Percentiles rank a stretch among this genome's conserved stretches.
Conservation (phyloP, 768 basidiomycete genomes). For the Albatrellus ellisii region DNA sequence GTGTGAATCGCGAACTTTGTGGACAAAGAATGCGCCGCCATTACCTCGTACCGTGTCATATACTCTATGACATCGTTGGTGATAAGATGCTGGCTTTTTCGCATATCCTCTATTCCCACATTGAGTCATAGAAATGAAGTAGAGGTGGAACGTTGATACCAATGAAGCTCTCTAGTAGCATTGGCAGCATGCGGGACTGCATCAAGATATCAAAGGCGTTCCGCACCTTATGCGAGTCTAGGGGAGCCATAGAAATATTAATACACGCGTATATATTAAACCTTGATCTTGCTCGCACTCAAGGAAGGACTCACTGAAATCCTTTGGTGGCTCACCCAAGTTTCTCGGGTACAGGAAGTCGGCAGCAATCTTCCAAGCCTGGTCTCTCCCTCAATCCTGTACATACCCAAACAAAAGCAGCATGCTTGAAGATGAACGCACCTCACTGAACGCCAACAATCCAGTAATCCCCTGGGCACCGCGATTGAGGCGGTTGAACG, state of each 20-base stretch:
- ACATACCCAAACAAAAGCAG: background rate
- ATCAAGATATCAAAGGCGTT: slow-evolving; percentile 47
- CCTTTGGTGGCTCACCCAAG: slow-evolving; percentile 24
- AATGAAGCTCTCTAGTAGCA: slow-evolving; percentile 58
- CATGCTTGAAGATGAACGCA: slow-evolving; percentile 12
- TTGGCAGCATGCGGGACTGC: slow-evolving; percentile 44
- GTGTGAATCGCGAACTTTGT: background rate
- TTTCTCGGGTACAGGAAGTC: slow-evolving; percentile 42
- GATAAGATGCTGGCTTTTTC: slow-evolving; percentile 44
- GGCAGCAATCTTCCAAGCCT: slow-evolving; percentile 47
- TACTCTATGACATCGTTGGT: slow-evolving; percentile 42
- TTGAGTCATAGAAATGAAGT: background rate
- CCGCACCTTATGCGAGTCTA: slow-evolving; percentile 35
- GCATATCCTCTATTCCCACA: slow-evolving; percentile 44
- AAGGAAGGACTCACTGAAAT: slow-evolving; percentile 17
- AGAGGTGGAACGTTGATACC: slow-evolving; percentile 25
- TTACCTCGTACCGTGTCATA: slow-evolving; percentile 53
- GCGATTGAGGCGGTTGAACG: slow-evolving; percentile 51
- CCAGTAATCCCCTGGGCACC: slow-evolving; percentile 48
- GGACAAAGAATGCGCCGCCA: slow-evolving; percentile 5
- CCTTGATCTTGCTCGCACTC: background rate
- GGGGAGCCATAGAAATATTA: slow-evolving; percentile 11
- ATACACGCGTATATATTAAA: background rate
- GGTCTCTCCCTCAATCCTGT: background rate
- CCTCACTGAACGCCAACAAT: slow-evolving; percentile 48